A percentile compares a stretch with the other conserved stretches of the same genome.
Conservation (phyloP, 73 alveolate species). For the Blepharisma japonicum region DNA sequence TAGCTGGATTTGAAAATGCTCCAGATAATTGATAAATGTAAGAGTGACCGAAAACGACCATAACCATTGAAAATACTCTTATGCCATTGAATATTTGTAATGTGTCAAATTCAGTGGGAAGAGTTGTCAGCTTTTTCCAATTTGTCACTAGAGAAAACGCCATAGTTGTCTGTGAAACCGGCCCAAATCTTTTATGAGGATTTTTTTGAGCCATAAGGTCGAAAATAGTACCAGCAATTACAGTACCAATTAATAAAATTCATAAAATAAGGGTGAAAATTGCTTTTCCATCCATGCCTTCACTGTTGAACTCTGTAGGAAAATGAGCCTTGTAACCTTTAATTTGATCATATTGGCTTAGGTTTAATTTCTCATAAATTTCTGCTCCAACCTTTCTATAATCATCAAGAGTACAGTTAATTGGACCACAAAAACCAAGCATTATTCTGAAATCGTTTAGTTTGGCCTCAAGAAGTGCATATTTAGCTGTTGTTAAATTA, state of each 20-base stretch:
- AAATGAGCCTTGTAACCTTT: background rate
- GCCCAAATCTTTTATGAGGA: too few relatives aligned
- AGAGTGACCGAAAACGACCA: constrained; percentile 31
- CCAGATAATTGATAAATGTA: background rate
- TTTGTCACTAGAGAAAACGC: background rate
- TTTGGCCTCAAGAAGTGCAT: background rate
- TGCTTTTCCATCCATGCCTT: background rate
- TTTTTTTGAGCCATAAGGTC: too few relatives aligned
- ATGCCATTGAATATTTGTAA: constrained; percentile 35
- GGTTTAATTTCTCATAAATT: background rate
- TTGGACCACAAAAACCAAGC: constrained; percentile 35
- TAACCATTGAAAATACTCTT: constrained; percentile 30
- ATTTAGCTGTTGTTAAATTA: background rate
- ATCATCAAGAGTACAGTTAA: constrained; percentile 14
- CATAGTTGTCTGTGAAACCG: too few relatives aligned
- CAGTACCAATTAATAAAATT: background rate
- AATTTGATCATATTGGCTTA: background rate
- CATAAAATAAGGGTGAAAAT: background rate
- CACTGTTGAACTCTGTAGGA: background rate
- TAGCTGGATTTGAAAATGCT: background rate
- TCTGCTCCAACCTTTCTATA: background rate
- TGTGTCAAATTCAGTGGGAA: background rate
- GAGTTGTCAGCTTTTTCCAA: background rate
- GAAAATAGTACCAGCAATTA: background rate
- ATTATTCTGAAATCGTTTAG: background rate